Conservation (phyloP, 83 land plant genomes). For the Diphasiastrum complanatum region DNA sequence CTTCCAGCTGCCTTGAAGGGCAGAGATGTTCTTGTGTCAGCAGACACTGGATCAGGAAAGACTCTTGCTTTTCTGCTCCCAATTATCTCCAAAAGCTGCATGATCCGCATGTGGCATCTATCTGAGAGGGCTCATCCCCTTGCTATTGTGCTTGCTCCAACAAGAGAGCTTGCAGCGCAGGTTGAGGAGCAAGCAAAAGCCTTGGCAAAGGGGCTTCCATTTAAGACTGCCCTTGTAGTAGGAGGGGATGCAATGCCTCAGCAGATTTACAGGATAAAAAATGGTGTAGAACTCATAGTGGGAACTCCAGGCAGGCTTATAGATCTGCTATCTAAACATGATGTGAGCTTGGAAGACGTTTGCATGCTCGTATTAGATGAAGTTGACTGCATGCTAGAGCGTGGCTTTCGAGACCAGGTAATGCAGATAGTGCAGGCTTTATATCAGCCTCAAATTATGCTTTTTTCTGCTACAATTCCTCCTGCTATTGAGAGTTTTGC, state of each 20-base stretch:
- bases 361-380: conserved; percentile 71
- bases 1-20: conserved; percentile 70
- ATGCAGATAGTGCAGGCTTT: conserved; percentile 73
- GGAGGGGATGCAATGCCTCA: conserved; percentile 88
- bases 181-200: conserved; percentile 89
- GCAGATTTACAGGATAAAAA: conserved; percentile 60
- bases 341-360: conserved; percentile 49
- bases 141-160: conserved; percentile 80
- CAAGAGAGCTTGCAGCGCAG: conserved; percentile 88
- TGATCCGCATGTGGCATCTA: conserved; percentile 17
- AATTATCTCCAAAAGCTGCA: conserved; percentile 43
- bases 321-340: conserved; percentile 66
- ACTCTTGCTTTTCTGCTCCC: conserved; percentile 72
- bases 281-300: conserved; percentile 78
- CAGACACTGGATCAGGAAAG: conserved; percentile 89
- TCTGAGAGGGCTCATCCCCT: conserved; percentile 41
- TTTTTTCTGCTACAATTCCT: conserved; percentile 81
- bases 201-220: conserved; percentile 64
- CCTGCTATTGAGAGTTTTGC: conserved; percentile 55
- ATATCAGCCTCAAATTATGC: conserved; percentile 63
- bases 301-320: conserved; percentile 84
- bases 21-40: conserved; percentile 55
- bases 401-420: conserved; percentile 79
- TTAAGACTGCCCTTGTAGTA: conserved; percentile 75
- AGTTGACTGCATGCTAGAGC: conserved; percentile 83